Percentiles rank a stretch among this genome's conserved stretches.
Evolutionary conservation across 208 protist genomes (phyloP).

Genomic region (Wallacemonas sp.): DNA sequence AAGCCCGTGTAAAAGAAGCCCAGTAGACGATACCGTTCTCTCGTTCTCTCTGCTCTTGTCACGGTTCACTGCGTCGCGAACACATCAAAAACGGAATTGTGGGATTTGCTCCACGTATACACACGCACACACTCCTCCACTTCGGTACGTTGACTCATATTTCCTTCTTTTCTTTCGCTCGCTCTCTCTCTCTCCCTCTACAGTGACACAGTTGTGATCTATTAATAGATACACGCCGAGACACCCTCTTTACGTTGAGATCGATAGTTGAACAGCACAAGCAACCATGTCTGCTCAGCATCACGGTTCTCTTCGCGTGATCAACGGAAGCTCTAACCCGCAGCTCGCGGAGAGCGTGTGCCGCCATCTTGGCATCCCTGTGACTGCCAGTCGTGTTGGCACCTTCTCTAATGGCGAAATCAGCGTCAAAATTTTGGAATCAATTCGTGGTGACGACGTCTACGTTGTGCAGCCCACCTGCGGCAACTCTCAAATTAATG

Average conservation of each 20-base stretch:
- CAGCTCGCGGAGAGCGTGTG: slow-evolving; percentile 84
- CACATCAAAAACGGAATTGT: too few relatives aligned
- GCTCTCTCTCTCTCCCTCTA: too few relatives aligned
- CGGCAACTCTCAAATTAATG: slow-evolving; percentile 75
- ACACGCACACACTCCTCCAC: neutral
- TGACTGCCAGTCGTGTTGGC: slow-evolving; percentile 71
- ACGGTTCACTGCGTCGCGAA: too few relatives aligned
- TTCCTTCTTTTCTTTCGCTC: too few relatives aligned
- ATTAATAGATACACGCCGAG: slow-evolving; percentile 5
- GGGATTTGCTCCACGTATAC: too few relatives aligned
- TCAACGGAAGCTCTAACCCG: slow-evolving; percentile 87
- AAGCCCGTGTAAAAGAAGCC: too few relatives aligned
- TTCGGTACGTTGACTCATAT: too few relatives aligned
- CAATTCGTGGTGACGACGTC: slow-evolving; percentile 92
- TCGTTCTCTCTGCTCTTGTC: too few relatives aligned
- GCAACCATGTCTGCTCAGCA: slow-evolving; percentile 28
- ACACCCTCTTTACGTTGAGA: slow-evolving; percentile 11
- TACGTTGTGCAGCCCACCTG: slow-evolving; percentile 96
- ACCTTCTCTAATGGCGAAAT: slow-evolving; percentile 90
- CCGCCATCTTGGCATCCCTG: slow-evolving; percentile 64
- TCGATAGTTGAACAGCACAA: slow-evolving; percentile 28
- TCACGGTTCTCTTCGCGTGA: slow-evolving; percentile 76
- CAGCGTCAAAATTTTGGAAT: slow-evolving; percentile 84
- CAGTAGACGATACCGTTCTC: too few relatives aligned
- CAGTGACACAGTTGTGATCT: slow-evolving; percentile 9